A percentile compares a stretch with the other conserved stretches of the same genome.
These are phyloP conservation scores for Cytospora piceicola DNA, from an alignment of 2,329 filamentous ascomycete species.

Conservation along the genomic window DNA sequence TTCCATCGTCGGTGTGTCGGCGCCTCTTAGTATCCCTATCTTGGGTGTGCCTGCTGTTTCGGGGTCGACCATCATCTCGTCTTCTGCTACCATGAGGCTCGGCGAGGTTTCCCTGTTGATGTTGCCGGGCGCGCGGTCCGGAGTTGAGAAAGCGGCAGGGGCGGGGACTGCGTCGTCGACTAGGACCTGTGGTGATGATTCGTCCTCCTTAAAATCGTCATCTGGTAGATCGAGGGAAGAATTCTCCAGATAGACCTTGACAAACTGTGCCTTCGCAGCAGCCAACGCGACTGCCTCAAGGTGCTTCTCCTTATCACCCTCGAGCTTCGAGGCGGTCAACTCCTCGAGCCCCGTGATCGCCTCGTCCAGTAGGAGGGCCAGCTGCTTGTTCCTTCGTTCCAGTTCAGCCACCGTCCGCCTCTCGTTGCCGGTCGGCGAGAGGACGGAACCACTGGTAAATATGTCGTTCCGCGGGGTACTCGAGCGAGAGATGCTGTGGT, in stretches of 20 bases:
- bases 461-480: slow-evolving; percentile 36
- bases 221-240: slow-evolving; percentile 42
- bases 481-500: slow-evolving; percentile 40
- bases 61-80: slow-evolving; percentile 29
- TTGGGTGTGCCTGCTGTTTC: slow-evolving; percentile 21
- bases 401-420: slow-evolving; percentile 50
- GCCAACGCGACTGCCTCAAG: slow-evolving; percentile 61
- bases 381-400: slow-evolving; percentile 67
- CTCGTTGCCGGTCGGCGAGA: slow-evolving; percentile 38
- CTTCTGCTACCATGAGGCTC: slow-evolving; percentile 24
- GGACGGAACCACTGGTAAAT: slow-evolving; percentile 31
- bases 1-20: slow-evolving; percentile 18
- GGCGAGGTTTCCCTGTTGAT: slow-evolving; percentile 25
- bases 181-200: slow-evolving; percentile 37
- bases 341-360: slow-evolving; percentile 66
- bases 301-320: slow-evolving; percentile 52
- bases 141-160: not conserved
- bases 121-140: not conserved
- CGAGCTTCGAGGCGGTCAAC: slow-evolving; percentile 55
- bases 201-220: slow-evolving; percentile 36
- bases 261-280: slow-evolving; percentile 66
- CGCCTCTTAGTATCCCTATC: slow-evolving; percentile 5
- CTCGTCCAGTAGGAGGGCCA: slow-evolving; percentile 70
- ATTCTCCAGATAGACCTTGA: slow-evolving; percentile 65
- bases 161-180: slow-evolving; percentile 28